Conservation (phyloP, 1,284 basidiomycete species). For the Coniferiporia weirii region DNA sequence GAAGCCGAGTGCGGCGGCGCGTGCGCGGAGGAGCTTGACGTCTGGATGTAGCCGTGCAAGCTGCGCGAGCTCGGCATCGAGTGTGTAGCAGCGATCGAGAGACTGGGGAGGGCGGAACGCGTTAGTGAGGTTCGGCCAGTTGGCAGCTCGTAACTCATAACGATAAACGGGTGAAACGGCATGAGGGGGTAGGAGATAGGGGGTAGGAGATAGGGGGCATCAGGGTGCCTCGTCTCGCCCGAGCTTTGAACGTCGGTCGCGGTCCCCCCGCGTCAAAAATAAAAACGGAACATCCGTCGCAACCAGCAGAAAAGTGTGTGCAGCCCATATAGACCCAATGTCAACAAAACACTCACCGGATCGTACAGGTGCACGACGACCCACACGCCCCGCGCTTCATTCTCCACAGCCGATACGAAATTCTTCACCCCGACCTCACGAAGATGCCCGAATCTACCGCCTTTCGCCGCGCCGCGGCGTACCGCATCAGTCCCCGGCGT, state of each 20-base stretch:
- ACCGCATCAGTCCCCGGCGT: conserved; percentile 34
- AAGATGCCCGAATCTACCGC: conserved; percentile 71
- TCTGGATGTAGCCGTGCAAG: conserved; percentile 66
- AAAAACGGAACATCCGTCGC: too few species aligned
- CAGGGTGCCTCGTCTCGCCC: too few species aligned
- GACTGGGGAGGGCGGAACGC: conserved; percentile 40
- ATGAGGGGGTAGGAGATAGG: too few species aligned
- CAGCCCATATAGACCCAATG: not conserved
- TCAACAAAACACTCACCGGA: conserved; percentile 44
- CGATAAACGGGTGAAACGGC: too few species aligned
- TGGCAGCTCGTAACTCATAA: too few species aligned
- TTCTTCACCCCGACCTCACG: conserved; percentile 74
- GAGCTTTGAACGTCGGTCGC: too few species aligned
- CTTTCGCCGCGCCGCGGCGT: conserved; percentile 30
- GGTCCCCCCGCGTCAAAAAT: too few species aligned
- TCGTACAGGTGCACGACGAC: conserved; percentile 83
- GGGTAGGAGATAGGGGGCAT: too few species aligned
- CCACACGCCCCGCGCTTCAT: conserved; percentile 64
- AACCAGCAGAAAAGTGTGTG: too few species aligned
- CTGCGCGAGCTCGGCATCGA: conserved; percentile 65
- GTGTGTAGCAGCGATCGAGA: conserved; percentile 61
- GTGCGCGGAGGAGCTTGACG: conserved; percentile 75
- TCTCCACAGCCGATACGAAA: conserved; percentile 72
- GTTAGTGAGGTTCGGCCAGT: not conserved
- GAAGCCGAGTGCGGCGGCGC: conserved; percentile 74